A percentile compares a stretch with the other conserved stretches of the same genome.
These are phyloP conservation scores for Diaporthe sp. DNA, from an alignment of 2,329 filamentous ascomycete species.

Conservation along the genomic window DNA sequence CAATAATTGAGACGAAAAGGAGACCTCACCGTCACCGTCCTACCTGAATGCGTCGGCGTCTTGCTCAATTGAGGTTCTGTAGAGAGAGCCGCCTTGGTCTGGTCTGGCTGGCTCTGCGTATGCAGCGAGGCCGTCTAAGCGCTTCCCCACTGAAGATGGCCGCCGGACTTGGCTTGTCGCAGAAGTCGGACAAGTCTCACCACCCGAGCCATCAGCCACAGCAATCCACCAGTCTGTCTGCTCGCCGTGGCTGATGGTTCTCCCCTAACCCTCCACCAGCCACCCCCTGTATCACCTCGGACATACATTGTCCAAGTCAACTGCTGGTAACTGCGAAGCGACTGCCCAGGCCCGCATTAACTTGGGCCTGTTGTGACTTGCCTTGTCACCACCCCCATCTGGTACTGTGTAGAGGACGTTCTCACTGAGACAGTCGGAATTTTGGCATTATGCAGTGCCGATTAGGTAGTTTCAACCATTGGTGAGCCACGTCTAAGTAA, in stretches of 20 bases:
- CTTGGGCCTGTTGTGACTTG: neutral
- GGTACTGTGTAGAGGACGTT: no score
- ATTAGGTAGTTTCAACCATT: neutral
- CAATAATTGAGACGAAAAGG: slow-evolving; percentile 20
- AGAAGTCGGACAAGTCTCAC: slow-evolving; percentile 11
- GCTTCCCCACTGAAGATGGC: neutral
- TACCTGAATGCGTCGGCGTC: neutral
- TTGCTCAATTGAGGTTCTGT: slow-evolving; percentile 10
- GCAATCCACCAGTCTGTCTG: no score
- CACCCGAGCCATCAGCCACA: neutral
- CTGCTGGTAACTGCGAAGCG: neutral
- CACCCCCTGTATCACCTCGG: neutral
- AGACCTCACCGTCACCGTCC: slow-evolving; percentile 9
- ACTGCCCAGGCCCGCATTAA: neutral
- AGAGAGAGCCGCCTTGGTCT: neutral
- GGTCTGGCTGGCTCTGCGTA: neutral
- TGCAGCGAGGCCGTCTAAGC: neutral
- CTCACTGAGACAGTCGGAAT: no score
- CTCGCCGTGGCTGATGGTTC: neutral
- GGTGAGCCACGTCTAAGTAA: no score
- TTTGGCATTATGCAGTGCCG: no score
- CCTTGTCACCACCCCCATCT: no score
- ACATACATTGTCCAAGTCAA: neutral
- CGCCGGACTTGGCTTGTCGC: slow-evolving; percentile 22
- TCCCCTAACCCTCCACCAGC: slow-evolving; percentile 18